Base-by-base conservation (phyloP, 352 stramenopile genomes). In the Phytophthora rubi region DNA sequence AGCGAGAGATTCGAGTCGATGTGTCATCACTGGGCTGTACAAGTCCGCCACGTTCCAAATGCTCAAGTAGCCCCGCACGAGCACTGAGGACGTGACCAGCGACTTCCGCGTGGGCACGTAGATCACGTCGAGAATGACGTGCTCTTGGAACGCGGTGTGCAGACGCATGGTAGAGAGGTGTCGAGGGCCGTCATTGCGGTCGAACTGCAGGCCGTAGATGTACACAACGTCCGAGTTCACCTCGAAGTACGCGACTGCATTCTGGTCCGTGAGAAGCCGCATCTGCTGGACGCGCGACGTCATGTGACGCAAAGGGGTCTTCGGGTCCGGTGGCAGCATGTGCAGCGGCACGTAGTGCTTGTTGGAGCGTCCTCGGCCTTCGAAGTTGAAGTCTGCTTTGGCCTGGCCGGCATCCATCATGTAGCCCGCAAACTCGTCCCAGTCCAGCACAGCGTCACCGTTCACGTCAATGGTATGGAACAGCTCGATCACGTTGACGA, bases 401-500 rank as follows among this genome's bases (percentile, higher is more conserved):
- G 81, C 85, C 53, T 89, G 77, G 0, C 83, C 83, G 2, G 81
- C 83, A 55, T 97, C 90, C 52, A 96, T 83, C 76, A 97, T 94
- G 68, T 94, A 96, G 16, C 71, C 77, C 0, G 88, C 89, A 62
- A 97, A 97, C 71, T 97, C 91, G 62, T 97, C 90, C 91, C 91
- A 97, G 60, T 97, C 91, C 59, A 97, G 74, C 18, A 79, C 73
- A 10, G 80, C 79, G 73, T 97, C 91, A 2, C 90, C 91, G 48
- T 97, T 97, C 59, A 97, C 86, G 67, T 97, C 91, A 57, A 97
- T 96, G 16, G 92, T 92, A 39, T 93, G 86, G 72, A 97, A 97
- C 33, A 97, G 82, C 42, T 97, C 88, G 53, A 94, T 89, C 18
- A 94, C 83, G 16, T 86, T 80, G 4, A 95, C 83, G 4, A 96